Conservation (phyloP, 108 stramenopile species). For the Seminavis robusta region DNA sequence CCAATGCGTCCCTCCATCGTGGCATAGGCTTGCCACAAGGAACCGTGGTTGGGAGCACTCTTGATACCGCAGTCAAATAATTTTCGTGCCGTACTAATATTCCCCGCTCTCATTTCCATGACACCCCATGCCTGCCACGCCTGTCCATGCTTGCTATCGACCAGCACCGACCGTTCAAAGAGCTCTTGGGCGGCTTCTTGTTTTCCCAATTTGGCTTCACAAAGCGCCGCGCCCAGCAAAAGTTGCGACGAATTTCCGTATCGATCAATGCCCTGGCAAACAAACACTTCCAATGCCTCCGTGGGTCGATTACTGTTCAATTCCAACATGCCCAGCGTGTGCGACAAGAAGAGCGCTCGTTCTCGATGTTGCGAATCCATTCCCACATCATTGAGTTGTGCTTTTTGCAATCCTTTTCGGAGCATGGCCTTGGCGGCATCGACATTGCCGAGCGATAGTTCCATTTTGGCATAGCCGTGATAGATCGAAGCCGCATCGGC, state of each 20-base stretch:
- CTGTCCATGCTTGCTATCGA: conserved; percentile 69
- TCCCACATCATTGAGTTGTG: conserved; percentile 31
- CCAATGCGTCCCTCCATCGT: conserved; percentile 55
- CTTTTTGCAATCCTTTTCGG: conserved; percentile 45
- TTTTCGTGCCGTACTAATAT: conserved; percentile 55
- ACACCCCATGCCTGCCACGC: conserved; percentile 92
- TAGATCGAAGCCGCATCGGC: conserved; percentile 74
- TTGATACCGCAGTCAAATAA: conserved; percentile 78
- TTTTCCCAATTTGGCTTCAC: conserved; percentile 74
- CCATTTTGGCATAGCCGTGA: conserved; percentile 79
- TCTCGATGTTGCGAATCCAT: conserved; percentile 47
- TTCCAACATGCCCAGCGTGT: conserved; percentile 84
- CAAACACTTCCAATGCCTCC: conserved; percentile 52
- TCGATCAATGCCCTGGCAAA: conserved; percentile 58
- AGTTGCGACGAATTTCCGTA: conserved; percentile 69
- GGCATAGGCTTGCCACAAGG: conserved; percentile 81
- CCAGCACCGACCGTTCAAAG: conserved; percentile 58
- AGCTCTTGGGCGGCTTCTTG: conserved; percentile 54
- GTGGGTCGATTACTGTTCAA: conserved; percentile 60
- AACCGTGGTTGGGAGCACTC: conserved; percentile 62
- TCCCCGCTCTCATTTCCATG: conserved; percentile 81
- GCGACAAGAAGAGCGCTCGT: conserved; percentile 67
- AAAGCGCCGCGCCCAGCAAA: conserved; percentile 69
- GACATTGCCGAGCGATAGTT: conserved; percentile 70
- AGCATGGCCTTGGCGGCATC: conserved; percentile 56